Base-by-base conservation (phyloP, 768 basidiomycete genomes). In the Suillus americanus region DNA sequence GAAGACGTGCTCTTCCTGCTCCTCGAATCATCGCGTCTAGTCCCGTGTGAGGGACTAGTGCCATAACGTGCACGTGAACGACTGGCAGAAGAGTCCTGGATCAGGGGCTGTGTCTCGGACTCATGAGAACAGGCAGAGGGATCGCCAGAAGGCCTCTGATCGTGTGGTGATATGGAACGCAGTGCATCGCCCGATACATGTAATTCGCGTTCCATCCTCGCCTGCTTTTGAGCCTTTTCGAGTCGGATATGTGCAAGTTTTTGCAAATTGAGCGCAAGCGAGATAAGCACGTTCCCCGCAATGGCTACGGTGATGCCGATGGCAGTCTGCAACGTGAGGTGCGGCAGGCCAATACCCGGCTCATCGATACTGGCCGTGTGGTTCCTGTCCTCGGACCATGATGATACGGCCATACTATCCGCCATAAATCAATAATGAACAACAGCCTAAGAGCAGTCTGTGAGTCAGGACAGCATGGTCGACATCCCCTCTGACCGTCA, bases 231-330 rank as follows among this genome's bases (percentile, higher is more conserved):
- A 63, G 72, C 74, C 35, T 72, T 78, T 68, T 87, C 86, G 38
- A 91, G 80, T 35, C 89, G 83, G 68, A 84, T 83, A 79, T 97
- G 95, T 2, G 94, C 94, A 20, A 97, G 84, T 74, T 97, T 98
- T 77, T 99, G 96, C 40, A 92, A 79, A 77, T 97, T 97, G 67
- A 99, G 83, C 18, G 94, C 96, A 28, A 96, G 83, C 12, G 91
- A 92, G 66, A 98, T 95, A 66, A 97, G 84, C 13, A 95, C 77
- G 72, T 97, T 97, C 38, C 95, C 95, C 9, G 83, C 80, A 62
- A 97, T 85, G 4, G 95, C 90, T 41, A 95, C 87, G 5, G 83
- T 81, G 41, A 98, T 96, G 18, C 96, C 96, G 62, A 93, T 87
- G 70, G 84, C 75, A 5, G 87, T 84, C 61, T 82, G 78, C 16